phyloP scores from a whole-genome alignment of 768 basidiomycete species.

The Psilocybe sp. region DNA sequence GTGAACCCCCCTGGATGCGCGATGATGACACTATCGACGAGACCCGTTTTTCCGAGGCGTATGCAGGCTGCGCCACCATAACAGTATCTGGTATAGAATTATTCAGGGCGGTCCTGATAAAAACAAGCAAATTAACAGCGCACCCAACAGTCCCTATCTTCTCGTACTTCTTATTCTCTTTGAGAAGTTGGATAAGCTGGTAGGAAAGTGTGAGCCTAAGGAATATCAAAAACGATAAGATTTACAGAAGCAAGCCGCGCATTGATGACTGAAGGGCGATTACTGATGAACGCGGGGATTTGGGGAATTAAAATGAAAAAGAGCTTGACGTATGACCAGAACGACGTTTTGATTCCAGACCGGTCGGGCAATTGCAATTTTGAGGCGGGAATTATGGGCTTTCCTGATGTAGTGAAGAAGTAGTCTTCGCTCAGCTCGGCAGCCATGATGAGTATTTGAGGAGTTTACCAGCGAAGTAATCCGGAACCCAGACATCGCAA shows the following conservation, averaged over 20 bases:
- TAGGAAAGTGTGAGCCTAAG: background rate
- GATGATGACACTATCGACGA: slow-evolving; percentile 37
- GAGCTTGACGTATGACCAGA: slow-evolving; percentile 25
- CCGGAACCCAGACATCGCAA: slow-evolving; percentile 65
- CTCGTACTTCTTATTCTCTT: slow-evolving; percentile 37
- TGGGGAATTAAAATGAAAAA: slow-evolving; percentile 20
- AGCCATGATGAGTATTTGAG: background rate
- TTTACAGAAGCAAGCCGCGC: slow-evolving; percentile 29
- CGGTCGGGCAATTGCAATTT: slow-evolving; percentile 24
- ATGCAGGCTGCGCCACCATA: slow-evolving; percentile 38
- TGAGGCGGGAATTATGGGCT: slow-evolving; percentile 25
- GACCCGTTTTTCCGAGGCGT: slow-evolving; percentile 32
- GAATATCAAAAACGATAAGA: slow-evolving; percentile 3
- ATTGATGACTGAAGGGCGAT: slow-evolving; percentile 29
- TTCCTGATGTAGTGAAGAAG: slow-evolving; percentile 16
- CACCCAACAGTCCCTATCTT: slow-evolving; percentile 45
- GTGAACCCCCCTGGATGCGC: slow-evolving; percentile 37
- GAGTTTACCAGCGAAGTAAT: slow-evolving; percentile 51
- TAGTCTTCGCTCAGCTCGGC: background rate
- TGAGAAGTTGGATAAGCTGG: slow-evolving; percentile 36
- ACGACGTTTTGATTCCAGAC: slow-evolving; percentile 28
- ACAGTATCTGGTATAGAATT: slow-evolving; percentile 33
- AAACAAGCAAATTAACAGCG: background rate
- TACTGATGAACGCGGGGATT: slow-evolving; percentile 26
- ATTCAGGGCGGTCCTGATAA: background rate